phyloP scores from a whole-genome alignment of 352 stramenopile genomes.

The Phytophthora cactorum region DNA sequence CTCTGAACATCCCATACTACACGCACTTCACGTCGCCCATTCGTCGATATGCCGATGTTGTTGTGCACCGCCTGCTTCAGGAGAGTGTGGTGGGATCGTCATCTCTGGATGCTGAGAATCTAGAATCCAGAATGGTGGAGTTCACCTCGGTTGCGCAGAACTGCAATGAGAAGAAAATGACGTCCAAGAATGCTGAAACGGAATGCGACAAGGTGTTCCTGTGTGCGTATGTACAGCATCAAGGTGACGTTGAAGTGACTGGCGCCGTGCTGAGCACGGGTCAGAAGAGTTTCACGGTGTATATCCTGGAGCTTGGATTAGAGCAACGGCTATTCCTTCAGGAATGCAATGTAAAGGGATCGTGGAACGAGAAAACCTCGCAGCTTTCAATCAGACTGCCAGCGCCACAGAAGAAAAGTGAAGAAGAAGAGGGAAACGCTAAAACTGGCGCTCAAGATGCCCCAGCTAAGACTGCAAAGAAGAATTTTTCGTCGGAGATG shows the following conservation, averaged over 20 bases:
- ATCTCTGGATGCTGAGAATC: slow-evolving; percentile 14
- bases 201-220: slow-evolving; percentile 84
- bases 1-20: slow-evolving; percentile 97
- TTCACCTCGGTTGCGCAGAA: slow-evolving; percentile 64
- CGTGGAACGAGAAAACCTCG: slow-evolving; percentile 59
- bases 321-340: slow-evolving; percentile 73
- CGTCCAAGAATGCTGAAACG: slow-evolving; percentile 82
- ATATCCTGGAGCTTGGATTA: slow-evolving; percentile 75
- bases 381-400: slow-evolving; percentile 53
- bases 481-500: slow-evolving; percentile 10
- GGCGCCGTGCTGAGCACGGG: slow-evolving; percentile 78
- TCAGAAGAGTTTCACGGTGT: slow-evolving; percentile 79
- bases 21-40: slow-evolving; percentile 99
- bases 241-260: slow-evolving; percentile 64
- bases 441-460: slow-evolving; percentile 12
- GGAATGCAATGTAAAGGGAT: slow-evolving; percentile 44
- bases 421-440: slow-evolving; percentile 12
- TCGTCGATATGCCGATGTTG: slow-evolving; percentile 91
- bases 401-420: slow-evolving; percentile 10
- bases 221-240: slow-evolving; percentile 75
- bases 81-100: slow-evolving; percentile 43
- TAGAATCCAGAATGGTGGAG: slow-evolving; percentile 42
- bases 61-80: slow-evolving; percentile 77
- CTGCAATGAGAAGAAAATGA: slow-evolving; percentile 90
- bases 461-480: slow-evolving; percentile 1